These are phyloP conservation scores for Tinospora cordifolia DNA, from an alignment of 164 flowering plant genomes.

Conservation along the genomic window DNA sequence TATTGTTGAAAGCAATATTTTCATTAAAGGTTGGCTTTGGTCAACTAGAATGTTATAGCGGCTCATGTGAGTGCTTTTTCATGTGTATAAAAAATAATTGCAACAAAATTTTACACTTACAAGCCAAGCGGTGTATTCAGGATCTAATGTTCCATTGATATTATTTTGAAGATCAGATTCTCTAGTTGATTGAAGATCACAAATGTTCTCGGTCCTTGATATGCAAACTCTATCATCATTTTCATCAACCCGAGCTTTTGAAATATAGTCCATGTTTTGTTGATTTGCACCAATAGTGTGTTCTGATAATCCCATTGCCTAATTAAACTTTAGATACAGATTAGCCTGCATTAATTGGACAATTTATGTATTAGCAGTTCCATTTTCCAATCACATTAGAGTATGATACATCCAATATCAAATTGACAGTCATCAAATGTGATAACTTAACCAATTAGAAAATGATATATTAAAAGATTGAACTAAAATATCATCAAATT, in stretches of 20 bases:
- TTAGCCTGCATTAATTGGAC: background rate
- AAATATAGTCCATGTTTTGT: slow-evolving; percentile 16
- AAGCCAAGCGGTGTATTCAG: slow-evolving; percentile 38
- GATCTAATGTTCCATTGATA: slow-evolving; percentile 1
- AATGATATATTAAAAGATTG: no score
- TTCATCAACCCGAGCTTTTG: slow-evolving; percentile 19
- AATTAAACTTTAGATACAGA: slow-evolving; percentile 11
- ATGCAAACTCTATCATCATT: slow-evolving; percentile 4
- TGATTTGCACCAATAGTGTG: slow-evolving; percentile 7
- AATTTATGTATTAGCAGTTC: background rate
- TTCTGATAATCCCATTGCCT: slow-evolving; percentile 30
- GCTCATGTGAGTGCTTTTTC: no score
- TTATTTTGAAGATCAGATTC: slow-evolving; percentile 5
- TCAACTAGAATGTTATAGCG: no score
- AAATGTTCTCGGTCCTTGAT: slow-evolving; percentile 1
- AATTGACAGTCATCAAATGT: background rate
- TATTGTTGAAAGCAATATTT: no score
- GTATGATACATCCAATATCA: background rate
- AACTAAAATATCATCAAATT: background rate
- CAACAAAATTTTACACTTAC: slow-evolving; percentile 26
- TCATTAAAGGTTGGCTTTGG: no score
- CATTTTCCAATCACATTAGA: background rate
- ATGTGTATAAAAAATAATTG: no score
- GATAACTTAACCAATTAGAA: no score
- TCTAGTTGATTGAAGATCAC: slow-evolving; percentile 6